These are phyloP conservation scores for Alternaria conjuncta DNA, from an alignment of 2,329 filamentous ascomycete species.

Conservation along the genomic window DNA sequence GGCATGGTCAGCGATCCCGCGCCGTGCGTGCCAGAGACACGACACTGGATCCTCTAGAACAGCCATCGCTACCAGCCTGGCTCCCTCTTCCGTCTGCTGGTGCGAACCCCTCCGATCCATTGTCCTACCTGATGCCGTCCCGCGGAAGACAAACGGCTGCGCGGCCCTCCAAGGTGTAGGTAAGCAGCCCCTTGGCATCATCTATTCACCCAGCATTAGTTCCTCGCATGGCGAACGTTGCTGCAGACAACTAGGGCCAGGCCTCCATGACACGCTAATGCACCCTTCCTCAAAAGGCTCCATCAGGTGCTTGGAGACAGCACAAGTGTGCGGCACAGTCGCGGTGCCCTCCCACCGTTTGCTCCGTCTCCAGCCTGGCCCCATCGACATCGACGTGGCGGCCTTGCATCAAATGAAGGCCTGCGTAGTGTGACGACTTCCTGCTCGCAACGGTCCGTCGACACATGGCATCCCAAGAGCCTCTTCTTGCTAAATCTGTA, in stretches of 20 bases:
- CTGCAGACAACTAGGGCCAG: conserved; percentile 17
- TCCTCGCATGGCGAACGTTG: conserved; percentile 13
- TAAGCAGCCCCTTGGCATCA: background rate
- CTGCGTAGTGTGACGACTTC: background rate
- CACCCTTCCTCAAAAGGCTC: conserved; percentile 22
- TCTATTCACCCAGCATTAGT: conserved; percentile 13
- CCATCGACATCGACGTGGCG: conserved; percentile 35
- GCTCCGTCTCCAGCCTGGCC: conserved; percentile 16
- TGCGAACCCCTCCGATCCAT: background rate
- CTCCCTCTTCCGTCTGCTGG: background rate
- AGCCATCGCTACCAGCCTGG: background rate
- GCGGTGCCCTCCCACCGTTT: conserved; percentile 23
- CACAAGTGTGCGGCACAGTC: conserved; percentile 23
- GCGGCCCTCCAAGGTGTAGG: background rate
- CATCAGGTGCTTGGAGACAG: conserved; percentile 24
- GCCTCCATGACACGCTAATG: conserved; percentile 28
- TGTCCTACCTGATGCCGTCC: background rate
- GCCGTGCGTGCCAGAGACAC: conserved; percentile 19
- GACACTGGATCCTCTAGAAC: conserved; percentile 17
- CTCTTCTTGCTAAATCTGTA: background rate
- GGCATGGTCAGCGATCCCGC: conserved; percentile 15
- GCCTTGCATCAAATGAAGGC: conserved; percentile 28
- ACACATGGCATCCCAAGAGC: conserved; percentile 15
- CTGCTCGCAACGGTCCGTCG: conserved; percentile 3
- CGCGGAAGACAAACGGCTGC: background rate